Evolutionary conservation across 768 basidiomycete species (phyloP).

Genomic region (Cyclocybe aegerita): DNA sequence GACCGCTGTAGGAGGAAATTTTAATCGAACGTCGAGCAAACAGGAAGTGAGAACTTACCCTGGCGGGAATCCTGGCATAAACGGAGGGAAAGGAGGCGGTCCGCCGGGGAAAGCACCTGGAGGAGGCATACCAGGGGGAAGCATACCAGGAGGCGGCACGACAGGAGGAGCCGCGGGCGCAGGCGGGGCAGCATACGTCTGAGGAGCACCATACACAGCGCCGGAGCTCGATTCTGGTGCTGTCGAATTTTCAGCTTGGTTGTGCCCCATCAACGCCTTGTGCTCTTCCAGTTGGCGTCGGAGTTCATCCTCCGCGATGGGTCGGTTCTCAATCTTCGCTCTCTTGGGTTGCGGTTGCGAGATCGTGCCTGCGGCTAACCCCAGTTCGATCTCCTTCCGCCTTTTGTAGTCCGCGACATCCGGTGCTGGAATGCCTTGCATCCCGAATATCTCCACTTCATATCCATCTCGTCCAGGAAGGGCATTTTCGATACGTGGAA

Average conservation of each 20-base stretch:
- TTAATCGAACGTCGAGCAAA: constrained; percentile 10
- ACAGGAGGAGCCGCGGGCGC: constrained; percentile 31
- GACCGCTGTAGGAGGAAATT: constrained; percentile 12
- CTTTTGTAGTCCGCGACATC: constrained; percentile 96
- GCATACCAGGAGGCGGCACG: constrained; percentile 31
- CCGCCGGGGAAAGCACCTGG: constrained; percentile 42
- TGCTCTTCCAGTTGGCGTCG: constrained; percentile 85
- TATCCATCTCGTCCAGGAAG: constrained; percentile 96
- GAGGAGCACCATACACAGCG: constrained; percentile 70
- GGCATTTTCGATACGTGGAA: constrained; percentile 94
- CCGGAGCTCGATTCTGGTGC: constrained; percentile 38
- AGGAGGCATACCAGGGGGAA: constrained; percentile 32
- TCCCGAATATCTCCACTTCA: constrained; percentile 98
- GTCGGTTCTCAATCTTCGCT: constrained; percentile 75
- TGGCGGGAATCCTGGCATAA: constrained; percentile 52
- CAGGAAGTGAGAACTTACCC: constrained; percentile 40
- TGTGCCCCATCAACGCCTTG: constrained; percentile 82
- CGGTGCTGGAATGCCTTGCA: constrained; percentile 96
- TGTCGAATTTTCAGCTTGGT: constrained; percentile 23
- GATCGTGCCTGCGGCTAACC: constrained; percentile 78
- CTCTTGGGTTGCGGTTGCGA: constrained; percentile 80
- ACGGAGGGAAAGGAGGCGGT: constrained; percentile 54
- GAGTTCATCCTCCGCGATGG: constrained; percentile 81
- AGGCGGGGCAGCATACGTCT: constrained; percentile 61
- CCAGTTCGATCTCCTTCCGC: constrained; percentile 92